Base-by-base conservation (phyloP, 139 green algal species). In the Spirogloea muscicola region DNA sequence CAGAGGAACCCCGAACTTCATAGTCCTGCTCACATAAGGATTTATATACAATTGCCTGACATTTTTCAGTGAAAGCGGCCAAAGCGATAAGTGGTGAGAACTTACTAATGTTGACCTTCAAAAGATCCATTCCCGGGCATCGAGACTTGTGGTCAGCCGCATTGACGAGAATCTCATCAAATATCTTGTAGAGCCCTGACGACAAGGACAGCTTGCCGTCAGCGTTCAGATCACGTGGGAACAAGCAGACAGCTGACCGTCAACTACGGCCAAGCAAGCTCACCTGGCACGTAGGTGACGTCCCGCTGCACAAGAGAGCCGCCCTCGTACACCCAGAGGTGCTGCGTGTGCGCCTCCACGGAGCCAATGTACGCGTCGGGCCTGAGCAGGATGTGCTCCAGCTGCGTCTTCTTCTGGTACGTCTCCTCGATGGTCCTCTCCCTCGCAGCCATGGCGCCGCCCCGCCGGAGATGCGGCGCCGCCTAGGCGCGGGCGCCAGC, bases 161-260 rank as follows among this genome's bases (percentile, higher is more conserved):
- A 76, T 99, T 99, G 29, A 99, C 95, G 36, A 99, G 74, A 62
- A 99, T 98, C 85, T 99, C 95, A 72, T 99, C 95, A 80, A 99
- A 98, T 61, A 99, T 99, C 77, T 99, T 99, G 89, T 97, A 99
- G n/a, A 99, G 84, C 6, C 92, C 95, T n/a, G n/a, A n/a, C n/a
- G n/a, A n/a, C n/a, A n/a, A n/a, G n/a, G n/a, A n/a, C n/a, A n/a
- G n/a, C n/a, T n/a, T n/a, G n/a, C n/a, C n/a, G n/a, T n/a, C n/a
- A n/a, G n/a, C n/a, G n/a, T n/a, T n/a, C n/a, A n/a, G n/a, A n/a
- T n/a, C n/a, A n/a, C n/a, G n/a, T n/a, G n/a, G n/a, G n/a, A n/a
- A n/a, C n/a, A n/a, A n/a, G n/a, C n/a, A n/a, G n/a, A n/a, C n/a
- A n/a, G n/a, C n/a, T n/a, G n/a, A n/a, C n/a, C n/a, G n/a, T n/a